Percentiles rank a stretch among this genome's conserved stretches.
phyloP scores from a whole-genome alignment of 345 rosid genomes.

The Anastatica hierochuntica region DNA sequence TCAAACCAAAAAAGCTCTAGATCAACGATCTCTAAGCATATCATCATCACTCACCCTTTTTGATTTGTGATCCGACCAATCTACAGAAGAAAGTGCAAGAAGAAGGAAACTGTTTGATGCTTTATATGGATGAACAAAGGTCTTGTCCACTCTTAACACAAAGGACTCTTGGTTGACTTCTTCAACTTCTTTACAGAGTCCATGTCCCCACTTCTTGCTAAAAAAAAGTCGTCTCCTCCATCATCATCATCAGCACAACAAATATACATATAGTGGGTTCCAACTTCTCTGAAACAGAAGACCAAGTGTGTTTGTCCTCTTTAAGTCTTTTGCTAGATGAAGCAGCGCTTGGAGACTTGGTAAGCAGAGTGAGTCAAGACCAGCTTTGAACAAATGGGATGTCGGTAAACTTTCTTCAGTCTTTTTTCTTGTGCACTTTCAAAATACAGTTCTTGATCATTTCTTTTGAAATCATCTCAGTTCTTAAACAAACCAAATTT shows the following conservation, averaged over 20 bases:
- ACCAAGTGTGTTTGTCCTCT: conserved; percentile 18
- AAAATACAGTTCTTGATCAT: neutral
- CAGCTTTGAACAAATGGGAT: conserved; percentile 26
- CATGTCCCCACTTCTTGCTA: conserved; percentile 14
- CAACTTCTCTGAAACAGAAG: conserved; percentile 20
- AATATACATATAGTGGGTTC: conserved; percentile 19
- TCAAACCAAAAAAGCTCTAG: neutral
- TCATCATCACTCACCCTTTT: neutral
- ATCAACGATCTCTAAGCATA: neutral
- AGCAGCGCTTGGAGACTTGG: conserved; percentile 4
- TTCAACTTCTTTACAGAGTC: conserved; percentile 16
- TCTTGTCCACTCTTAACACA: neutral
- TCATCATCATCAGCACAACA: conserved; percentile 9
- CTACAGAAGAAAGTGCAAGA: conserved; percentile 1
- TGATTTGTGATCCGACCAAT: conserved; percentile 8
- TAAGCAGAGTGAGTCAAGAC: conserved; percentile 15
- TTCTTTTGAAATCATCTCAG: neutral
- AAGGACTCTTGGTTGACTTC: conserved; percentile 10
- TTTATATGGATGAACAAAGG: neutral
- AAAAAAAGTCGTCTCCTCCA: conserved; percentile 18
- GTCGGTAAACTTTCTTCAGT: conserved; percentile 33
- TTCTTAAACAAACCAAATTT: neutral
- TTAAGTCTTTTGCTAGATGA: neutral
- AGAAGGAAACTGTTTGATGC: neutral
- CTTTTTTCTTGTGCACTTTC: conserved; percentile 7